Conservation (phyloP, 2,329 filamentous ascomycete genomes). For the Alternaria viburni region DNA sequence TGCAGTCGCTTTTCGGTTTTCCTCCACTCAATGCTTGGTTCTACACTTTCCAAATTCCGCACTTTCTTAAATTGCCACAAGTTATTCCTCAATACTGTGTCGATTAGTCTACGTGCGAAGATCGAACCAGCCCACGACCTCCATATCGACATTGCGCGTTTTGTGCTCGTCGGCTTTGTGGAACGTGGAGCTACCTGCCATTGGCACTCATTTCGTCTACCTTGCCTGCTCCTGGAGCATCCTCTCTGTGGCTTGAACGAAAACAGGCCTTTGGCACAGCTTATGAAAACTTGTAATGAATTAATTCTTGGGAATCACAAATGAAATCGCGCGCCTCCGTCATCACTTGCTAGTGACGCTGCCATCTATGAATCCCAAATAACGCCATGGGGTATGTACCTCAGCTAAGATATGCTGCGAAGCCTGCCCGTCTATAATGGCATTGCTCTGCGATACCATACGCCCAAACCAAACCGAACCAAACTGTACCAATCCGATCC, state of each 20-base stretch:
- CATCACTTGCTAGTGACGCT: neutral
- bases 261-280: conserved; percentile 35
- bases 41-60: conserved; percentile 56
- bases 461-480: neutral
- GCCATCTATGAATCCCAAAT: neutral
- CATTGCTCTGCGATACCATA: neutral
- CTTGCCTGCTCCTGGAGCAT: conserved; percentile 32
- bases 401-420: conserved; percentile 1
- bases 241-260: conserved; percentile 27
- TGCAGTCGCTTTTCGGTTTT: neutral
- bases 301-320: neutral
- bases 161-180: conserved; percentile 40
- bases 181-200: conserved; percentile 37
- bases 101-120: conserved; percentile 97
- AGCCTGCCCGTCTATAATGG: conserved; percentile 6
- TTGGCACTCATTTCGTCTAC: conserved; percentile 27
- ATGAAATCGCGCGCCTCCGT: neutral
- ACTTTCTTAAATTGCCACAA: conserved; percentile 98
- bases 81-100: conserved; percentile 73
- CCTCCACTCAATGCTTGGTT: neutral
- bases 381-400: conserved; percentile 3
- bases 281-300: neutral
- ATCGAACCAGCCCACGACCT: conserved; percentile 55
- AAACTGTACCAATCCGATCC: neutral
- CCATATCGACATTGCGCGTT: conserved; percentile 39